Percentiles rank a stretch among this genome's conserved stretches.
These are phyloP conservation scores for Teratosphaeria gauchensis DNA, from an alignment of 2,329 filamentous ascomycete species.

Conservation along the genomic window DNA sequence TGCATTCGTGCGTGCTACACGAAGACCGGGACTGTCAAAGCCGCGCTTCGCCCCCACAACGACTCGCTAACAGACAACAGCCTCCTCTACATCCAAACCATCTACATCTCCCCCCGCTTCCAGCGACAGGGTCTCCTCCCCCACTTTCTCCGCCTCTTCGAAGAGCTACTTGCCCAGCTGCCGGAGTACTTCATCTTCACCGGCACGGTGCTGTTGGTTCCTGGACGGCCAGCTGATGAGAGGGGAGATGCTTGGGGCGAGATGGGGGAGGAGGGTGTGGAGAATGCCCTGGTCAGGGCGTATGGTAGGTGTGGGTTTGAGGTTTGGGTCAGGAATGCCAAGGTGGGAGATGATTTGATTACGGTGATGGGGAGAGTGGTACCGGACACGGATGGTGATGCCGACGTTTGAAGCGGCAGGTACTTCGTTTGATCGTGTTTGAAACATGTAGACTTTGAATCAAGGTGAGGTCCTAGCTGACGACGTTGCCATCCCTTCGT, in stretches of 20 bases:
- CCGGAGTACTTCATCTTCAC: neutral
- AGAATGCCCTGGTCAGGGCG: neutral
- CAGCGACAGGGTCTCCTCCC: neutral
- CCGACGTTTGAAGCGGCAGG: too few species aligned
- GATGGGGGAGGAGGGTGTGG: neutral
- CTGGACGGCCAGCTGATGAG: neutral
- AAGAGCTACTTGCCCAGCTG: neutral
- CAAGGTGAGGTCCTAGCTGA: too few species aligned
- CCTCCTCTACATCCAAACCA: neutral
- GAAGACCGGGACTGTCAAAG: neutral
- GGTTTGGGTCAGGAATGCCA: neutral
- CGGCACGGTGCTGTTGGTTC: neutral
- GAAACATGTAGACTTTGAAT: too few species aligned
- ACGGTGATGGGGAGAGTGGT: too few species aligned
- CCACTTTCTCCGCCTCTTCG: neutral
- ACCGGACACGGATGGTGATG: too few species aligned
- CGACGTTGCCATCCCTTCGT: too few species aligned
- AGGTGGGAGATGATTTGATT: too few species aligned
- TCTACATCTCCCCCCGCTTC: neutral
- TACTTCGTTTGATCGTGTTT: too few species aligned
- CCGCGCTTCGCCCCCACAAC: too few species aligned
- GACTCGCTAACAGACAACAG: neutral
- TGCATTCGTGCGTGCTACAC: too few species aligned
- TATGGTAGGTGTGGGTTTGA: neutral
- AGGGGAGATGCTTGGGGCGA: neutral